Evolutionary conservation across 495 filamentous ascomycete genomes (phyloP), one percentile per base, ranked within the genome.

Genomic region (Neurospora intermedia): DNA sequence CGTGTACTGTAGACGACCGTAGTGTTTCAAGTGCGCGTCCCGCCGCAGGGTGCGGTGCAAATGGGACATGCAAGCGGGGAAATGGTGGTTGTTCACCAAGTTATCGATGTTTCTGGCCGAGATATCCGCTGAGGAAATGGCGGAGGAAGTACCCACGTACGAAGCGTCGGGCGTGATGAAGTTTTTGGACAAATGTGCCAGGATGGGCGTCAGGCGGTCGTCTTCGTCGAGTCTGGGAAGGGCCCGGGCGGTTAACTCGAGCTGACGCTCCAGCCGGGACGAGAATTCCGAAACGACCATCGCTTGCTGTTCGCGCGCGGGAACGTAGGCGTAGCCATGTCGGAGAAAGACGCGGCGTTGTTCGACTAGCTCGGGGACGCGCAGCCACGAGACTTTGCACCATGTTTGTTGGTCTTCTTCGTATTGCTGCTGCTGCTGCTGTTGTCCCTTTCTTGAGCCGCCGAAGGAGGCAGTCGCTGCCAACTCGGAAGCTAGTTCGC

Each of bases 371-470:
- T 98, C 96, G 0, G 94, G 92, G 16, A 98, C 96, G 9, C 88
- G 88, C 81, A 93, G 91, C 93, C 95, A 99, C 78, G 97, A 93
- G 6, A 98, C 92, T 80, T 97, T 98, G 83, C 92, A 97, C 90
- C 93, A 99, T 7, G 84, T 87, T 46, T 86, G 81, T 31, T 87
- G 81, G 70, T 84, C 82, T 78, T 88, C 87, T 38, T 74, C 76
- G 35, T 48, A 72, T 9, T 6, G 35, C 3, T 3, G 6, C 10
- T 59, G 20, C 46, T 31, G 35, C 10, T 59, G 20, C 46, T 31
- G 35, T 38, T 31, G 35, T 38, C 23, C 23, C 27, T 66, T 66
- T 9, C 35, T 35, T 0, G 2, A 38, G 35, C 35, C 35, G 0
- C 18, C 45, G 8, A 75, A 74, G 7, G 77, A 75, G 3, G 73